A percentile compares a stretch with the other conserved stretches of the same genome.
Conservation (phyloP, 2,329 filamentous ascomycete genomes). For the Acrocalymma vagum region DNA sequence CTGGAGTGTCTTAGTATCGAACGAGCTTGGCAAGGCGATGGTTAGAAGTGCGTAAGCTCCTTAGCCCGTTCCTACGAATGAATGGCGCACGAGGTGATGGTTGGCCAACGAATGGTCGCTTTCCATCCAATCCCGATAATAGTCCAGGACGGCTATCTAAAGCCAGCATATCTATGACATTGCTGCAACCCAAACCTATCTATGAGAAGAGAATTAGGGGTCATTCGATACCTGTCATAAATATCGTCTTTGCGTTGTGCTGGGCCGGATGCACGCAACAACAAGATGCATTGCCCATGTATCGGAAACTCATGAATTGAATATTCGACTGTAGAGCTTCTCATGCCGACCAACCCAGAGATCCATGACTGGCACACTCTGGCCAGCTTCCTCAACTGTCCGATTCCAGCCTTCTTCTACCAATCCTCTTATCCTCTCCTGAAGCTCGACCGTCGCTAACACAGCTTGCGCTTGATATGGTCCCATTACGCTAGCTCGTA, state of each 20-base stretch:
- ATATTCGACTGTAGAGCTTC: slow-evolving; percentile 83
- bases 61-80: slow-evolving; percentile 15
- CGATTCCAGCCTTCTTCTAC: slow-evolving; percentile 69
- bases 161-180: too few relatives aligned
- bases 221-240: too few relatives aligned
- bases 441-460: slow-evolving; percentile 69
- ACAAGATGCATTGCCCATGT: too few relatives aligned
- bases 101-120: too few relatives aligned
- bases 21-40: slow-evolving; percentile 11
- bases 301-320: slow-evolving; percentile 71
- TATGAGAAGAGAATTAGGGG: too few relatives aligned
- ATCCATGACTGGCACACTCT: slow-evolving; percentile 80
- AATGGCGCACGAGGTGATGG: slow-evolving; percentile 20
- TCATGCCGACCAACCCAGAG: slow-evolving; percentile 86
- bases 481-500: slow-evolving; percentile 79
- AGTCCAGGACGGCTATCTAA: too few relatives aligned
- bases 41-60: slow-evolving; percentile 17
- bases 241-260: too few relatives aligned
- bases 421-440: slow-evolving; percentile 64
- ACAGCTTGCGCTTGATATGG: slow-evolving; percentile 82
- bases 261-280: too few relatives aligned
- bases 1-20: neutral
- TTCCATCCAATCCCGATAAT: too few relatives aligned
- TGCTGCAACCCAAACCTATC: too few relatives aligned
- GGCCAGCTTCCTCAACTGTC: slow-evolving; percentile 71